Evolutionary conservation across 2,329 filamentous ascomycete species (phyloP), one percentile per base, ranked within the genome.

Genomic region (Microcera coccophila): DNA sequence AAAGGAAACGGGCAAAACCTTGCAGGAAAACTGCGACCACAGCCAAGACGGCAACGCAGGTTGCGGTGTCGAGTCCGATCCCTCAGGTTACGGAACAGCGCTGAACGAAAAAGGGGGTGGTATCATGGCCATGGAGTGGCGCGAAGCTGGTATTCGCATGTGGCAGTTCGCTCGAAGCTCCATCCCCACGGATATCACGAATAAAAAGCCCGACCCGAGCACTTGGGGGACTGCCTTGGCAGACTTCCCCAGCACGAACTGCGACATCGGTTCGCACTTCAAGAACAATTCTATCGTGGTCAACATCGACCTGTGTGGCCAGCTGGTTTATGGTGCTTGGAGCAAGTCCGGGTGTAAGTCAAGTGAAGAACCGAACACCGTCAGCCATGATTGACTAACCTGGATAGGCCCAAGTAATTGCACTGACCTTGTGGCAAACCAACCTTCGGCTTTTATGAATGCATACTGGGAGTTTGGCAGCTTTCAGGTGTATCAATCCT

Each of bases 391-490:
- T 4, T 15, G 9, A 38, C 42, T 54, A 19, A 51, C 37, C 12
- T 9, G 8, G 14, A 29, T 21, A 74, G 72, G 78, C 53, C 72
- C 78, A 0, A 71, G 69, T 17, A 80, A 71, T 42, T 85, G 81
- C 55, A 67, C 67, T 3, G 71, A 78, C 38, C 78, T 71, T 48
- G 80, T 84, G 7, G 73, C 79, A 5, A 76, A 74, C 41, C 75
- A 79, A 50, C 79, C 74, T 16, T 62, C 58, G 16, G 75, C 65
- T 2, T 85, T 80, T 59, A 69, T 64, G 33, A 72, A 78, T 55
- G 82, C 77, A 2, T 86, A 72, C 58, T 87, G 77, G 83, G 79
- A 79, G 63, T 82, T 85, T 64, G 76, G 73, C 2, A 61, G 67
- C 9, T 82, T 85, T 49, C 67, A 76, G 48, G 72, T 85, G 3